Conservation (phyloP, 1,139 yeast genomes). For the Maudiozyma humilis region DNA sequence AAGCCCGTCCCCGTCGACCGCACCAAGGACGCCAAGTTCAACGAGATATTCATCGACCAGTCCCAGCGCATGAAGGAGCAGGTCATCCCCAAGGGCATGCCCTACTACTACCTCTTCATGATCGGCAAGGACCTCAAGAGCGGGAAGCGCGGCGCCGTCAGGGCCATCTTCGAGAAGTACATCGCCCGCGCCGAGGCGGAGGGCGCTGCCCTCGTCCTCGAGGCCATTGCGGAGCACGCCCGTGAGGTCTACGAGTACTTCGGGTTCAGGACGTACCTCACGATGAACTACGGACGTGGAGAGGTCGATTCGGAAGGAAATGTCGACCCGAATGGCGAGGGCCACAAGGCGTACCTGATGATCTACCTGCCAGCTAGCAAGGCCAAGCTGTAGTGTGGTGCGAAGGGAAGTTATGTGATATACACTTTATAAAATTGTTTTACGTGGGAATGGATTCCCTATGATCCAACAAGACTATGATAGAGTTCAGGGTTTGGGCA, state of each 20-base stretch:
- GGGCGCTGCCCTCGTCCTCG: constrained; percentile 29
- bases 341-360: constrained; percentile 28
- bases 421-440: background rate
- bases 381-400: background rate
- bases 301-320: constrained; percentile 26
- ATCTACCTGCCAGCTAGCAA: constrained; percentile 15
- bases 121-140: constrained; percentile 28
- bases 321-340: constrained; percentile 27
- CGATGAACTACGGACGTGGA: constrained; percentile 29
- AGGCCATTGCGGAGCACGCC: constrained; percentile 32
- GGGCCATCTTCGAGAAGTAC: constrained; percentile 27
- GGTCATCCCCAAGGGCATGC: constrained; percentile 23
- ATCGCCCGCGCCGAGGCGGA: constrained; percentile 28
- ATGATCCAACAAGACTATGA: background rate
- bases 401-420: background rate
- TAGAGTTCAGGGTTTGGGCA: no score
- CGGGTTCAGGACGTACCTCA: constrained; percentile 28
- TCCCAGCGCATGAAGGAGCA: constrained; percentile 15
- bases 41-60: constrained; percentile 24
- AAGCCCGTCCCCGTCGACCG: constrained; percentile 18
- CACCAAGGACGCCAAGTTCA: constrained; percentile 26
- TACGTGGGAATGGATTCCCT: background rate
- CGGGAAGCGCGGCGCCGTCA: constrained; percentile 27
- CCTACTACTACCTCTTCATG: constrained; percentile 27
- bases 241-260: constrained; percentile 31